Conservation (phyloP, 2,329 filamentous ascomycete species). For the Huntiella moniliformis region DNA sequence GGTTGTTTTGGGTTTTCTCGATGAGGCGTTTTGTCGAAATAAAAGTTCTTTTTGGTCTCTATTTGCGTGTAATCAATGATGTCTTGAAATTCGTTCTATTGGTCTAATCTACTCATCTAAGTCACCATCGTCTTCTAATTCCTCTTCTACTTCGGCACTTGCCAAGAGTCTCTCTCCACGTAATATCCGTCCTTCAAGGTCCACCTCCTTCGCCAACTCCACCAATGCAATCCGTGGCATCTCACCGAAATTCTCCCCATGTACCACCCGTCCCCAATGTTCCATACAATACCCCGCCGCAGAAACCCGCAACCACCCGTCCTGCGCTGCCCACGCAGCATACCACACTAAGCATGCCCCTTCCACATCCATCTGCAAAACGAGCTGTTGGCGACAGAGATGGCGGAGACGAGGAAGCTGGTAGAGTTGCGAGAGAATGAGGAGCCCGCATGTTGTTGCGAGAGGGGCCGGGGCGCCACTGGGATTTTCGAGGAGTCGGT, state of each 20-base stretch:
- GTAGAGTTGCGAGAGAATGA: constrained; percentile 97
- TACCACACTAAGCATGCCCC: constrained; percentile 96
- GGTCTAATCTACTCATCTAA: not conserved
- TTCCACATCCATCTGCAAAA: constrained; percentile 80
- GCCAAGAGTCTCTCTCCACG: constrained; percentile 52
- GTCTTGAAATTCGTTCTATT: not conserved
- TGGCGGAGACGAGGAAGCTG: constrained; percentile 86
- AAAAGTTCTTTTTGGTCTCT: constrained; percentile 4
- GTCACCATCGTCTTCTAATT: not conserved
- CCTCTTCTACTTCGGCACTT: not conserved
- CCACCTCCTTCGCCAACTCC: constrained; percentile 82
- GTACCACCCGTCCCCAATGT: constrained; percentile 87
- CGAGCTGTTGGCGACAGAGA: constrained; percentile 75
- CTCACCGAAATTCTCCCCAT: constrained; percentile 69
- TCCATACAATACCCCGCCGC: constrained; percentile 77
- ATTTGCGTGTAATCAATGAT: not conserved
- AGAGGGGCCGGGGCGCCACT: constrained; percentile 60
- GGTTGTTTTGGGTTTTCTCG: not conserved
- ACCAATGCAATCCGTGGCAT: constrained; percentile 65
- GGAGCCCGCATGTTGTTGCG: constrained; percentile 74
- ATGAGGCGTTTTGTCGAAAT: not conserved
- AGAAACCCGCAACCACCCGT: constrained; percentile 82
- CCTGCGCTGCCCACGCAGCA: constrained; percentile 70
- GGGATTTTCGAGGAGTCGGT: constrained; percentile 53
- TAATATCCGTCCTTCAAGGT: constrained; percentile 79